phyloP scores from a whole-genome alignment of 164 flowering plant genomes.

The Sextonia rubra region DNA sequence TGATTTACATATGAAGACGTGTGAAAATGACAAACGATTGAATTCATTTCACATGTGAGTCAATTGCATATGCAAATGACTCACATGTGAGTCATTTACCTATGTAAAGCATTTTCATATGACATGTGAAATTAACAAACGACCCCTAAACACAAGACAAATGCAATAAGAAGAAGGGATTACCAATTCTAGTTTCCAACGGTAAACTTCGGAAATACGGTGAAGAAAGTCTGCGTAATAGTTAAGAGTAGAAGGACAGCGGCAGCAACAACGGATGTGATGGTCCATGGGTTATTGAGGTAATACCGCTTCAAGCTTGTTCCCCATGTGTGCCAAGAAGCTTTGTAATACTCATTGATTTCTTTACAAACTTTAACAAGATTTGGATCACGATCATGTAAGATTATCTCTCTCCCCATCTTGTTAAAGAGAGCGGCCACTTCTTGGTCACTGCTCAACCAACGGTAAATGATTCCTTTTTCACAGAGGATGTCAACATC shows the following conservation, averaged over 20 bases:
- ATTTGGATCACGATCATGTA: neutral
- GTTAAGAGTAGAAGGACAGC: neutral
- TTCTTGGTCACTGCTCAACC: neutral
- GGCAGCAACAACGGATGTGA: neutral
- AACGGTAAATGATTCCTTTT: neutral
- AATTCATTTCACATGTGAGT: too few relatives aligned
- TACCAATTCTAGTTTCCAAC: too few relatives aligned
- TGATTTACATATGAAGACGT: too few relatives aligned
- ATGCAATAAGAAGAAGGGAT: neutral
- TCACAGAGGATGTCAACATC: constrained; percentile 3
- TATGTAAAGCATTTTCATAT: too few relatives aligned
- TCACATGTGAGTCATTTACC: too few relatives aligned
- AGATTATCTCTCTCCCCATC: neutral
- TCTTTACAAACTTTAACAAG: neutral
- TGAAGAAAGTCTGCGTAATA: neutral
- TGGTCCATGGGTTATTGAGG: constrained; percentile 1
- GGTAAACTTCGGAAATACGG: neutral
- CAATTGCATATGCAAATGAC: too few relatives aligned
- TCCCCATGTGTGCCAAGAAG: neutral
- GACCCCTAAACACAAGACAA: neutral
- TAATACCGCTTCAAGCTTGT: neutral
- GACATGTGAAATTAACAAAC: too few relatives aligned
- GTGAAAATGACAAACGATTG: too few relatives aligned
- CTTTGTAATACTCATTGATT: neutral
- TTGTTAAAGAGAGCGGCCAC: neutral